A percentile compares a stretch with the other conserved stretches of the same genome.
phyloP scores from a whole-genome alignment of 2,329 filamentous ascomycete genomes.

The Akanthomyces uredinophilus region DNA sequence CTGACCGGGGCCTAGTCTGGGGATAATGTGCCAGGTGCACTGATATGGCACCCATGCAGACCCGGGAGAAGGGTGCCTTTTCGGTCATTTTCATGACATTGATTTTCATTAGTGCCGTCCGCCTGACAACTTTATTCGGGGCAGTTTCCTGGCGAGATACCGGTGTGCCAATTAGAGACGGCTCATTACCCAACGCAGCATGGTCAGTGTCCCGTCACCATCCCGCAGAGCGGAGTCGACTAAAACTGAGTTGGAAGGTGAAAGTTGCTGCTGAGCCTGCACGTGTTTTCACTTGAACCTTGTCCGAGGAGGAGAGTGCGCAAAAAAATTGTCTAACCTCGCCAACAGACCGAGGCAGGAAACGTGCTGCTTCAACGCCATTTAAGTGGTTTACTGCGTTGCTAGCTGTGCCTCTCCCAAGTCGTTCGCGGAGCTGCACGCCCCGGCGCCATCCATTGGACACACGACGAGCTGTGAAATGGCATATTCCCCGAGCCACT shows the following conservation, averaged over 20 bases:
- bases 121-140: neutral
- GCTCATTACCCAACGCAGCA: neutral
- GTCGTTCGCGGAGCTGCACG: no score
- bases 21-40: neutral
- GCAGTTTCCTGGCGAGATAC: neutral
- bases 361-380: neutral
- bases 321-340: neutral
- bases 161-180: neutral
- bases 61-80: neutral
- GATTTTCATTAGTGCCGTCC: neutral
- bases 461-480: neutral
- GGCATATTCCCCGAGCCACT: neutral
- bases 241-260: constrained; percentile 13
- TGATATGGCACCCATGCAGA: neutral
- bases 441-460: neutral
- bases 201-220: neutral
- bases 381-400: neutral
- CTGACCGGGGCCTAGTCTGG: neutral
- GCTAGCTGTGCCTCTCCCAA: neutral
- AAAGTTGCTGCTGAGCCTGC: neutral
- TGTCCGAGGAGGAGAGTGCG: no score
- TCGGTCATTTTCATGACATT: neutral
- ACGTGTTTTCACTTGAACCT: neutral
- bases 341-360: neutral
- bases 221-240: constrained; percentile 5